Conservation (phyloP, 176 grass and related monocot species). For the Rhipidocladum racemiflorum region DNA sequence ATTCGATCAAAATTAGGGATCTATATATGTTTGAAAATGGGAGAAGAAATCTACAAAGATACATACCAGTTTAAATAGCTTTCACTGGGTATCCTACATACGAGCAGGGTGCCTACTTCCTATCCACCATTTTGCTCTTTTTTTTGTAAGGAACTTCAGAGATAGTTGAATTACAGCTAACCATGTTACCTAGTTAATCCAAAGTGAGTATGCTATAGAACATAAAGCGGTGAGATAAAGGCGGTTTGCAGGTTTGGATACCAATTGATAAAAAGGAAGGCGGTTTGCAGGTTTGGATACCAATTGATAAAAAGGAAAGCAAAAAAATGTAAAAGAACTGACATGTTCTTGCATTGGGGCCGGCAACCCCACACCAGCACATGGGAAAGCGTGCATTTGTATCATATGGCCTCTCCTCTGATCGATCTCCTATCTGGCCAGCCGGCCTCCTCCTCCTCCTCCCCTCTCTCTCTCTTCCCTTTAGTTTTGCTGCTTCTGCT, state of each 20-base stretch:
- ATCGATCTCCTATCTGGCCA: slow-evolving; percentile 23
- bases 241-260: slow-evolving; percentile 35
- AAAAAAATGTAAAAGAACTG: not conserved
- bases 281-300: slow-evolving; percentile 36
- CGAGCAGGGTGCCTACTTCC: not conserved
- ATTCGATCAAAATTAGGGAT: not conserved
- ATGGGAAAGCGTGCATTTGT: slow-evolving; percentile 45
- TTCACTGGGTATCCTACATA: not conserved
- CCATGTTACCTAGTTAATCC: slow-evolving; percentile 4
- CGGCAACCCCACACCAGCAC: not conserved
- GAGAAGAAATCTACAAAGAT: not conserved
- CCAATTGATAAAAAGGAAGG: slow-evolving; percentile 30
- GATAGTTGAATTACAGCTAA: not conserved
- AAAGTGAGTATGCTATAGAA: slow-evolving; percentile 32
- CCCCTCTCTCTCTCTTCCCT: too few relatives aligned
- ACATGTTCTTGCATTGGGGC: slow-evolving; percentile 29
- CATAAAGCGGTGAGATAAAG: slow-evolving; percentile 11
- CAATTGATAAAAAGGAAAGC: slow-evolving; percentile 29
- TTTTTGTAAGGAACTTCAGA: too few relatives aligned
- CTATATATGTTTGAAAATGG: not conserved
- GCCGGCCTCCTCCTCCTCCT: too few relatives aligned
- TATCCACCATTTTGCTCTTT: not conserved
- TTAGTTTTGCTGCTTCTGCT: slow-evolving; percentile 6
- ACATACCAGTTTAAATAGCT: not conserved
- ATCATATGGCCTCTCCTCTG: slow-evolving; percentile 17